Evolutionary conservation across 1,284 basidiomycete species (phyloP), one percentile per base, ranked within the genome.

Genomic region (Ceratobasidium sp.): DNA sequence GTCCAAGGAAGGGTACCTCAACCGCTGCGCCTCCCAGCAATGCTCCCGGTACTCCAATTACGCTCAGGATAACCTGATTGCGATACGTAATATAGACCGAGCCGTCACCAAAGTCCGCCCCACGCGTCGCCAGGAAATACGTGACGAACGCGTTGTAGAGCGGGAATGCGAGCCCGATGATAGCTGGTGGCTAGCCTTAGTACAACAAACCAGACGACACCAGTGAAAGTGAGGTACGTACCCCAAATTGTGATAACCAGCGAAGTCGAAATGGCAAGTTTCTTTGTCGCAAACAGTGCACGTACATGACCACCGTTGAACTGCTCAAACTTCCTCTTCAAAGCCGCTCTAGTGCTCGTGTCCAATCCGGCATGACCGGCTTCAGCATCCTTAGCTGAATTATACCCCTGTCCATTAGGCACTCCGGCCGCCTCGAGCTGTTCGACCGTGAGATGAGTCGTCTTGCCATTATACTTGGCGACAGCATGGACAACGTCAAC

Each of bases 131-230:
- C 23, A 92, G 85, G 81, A 89, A 89, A 76, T 88, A 90, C 0
- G 88, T 88, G 26, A 91, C 85, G 80, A 91, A 93, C 61, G 86
- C 88, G 83, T 92, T 90, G 83, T 90, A 92, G 86, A 93, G 82
- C 42, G 92, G 90, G 82, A 91, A 93, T 1, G 91, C 91, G 13
- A 94, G 87, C 3, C 92, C 92, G 77, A 93, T 93, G 51, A 93
- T 84, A 1, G 88, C 91, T 92, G 75, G 42, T 17, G 61, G 51
- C n/a, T 65, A 4, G 11, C 7, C 10, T 47, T 13, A 63, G 28
- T 35, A 28, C n/a, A n/a, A 28, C 11, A 37, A 45, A 8, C 45
- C n/a, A 54, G 28, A 5, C 28, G 31, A 56, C 11, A 6, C 39
- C 39, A 42, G 13, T 42, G 1, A 37, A 17, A 42, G 3, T 23